phyloP scores from a whole-genome alignment of 345 rosid species.

The Theobroma cacao region DNA sequence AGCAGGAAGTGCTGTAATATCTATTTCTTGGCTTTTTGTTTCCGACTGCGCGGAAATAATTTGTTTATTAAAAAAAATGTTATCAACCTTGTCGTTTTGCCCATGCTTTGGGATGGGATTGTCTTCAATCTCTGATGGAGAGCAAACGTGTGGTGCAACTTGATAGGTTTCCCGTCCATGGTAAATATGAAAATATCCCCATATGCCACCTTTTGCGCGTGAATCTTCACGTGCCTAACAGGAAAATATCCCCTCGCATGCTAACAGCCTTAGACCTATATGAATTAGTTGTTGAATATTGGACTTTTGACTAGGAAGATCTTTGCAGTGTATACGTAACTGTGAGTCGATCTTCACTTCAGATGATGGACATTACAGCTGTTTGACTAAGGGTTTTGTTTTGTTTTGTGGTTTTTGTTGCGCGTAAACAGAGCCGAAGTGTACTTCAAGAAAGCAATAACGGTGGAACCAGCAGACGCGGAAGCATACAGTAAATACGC shows the following conservation, averaged over 20 bases:
- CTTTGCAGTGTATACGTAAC: background rate
- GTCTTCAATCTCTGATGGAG: background rate
- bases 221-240: slow-evolving; percentile 9
- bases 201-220: slow-evolving; percentile 20
- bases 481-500: slow-evolving; percentile 87
- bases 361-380: background rate
- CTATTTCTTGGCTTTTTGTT: background rate
- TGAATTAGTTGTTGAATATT: background rate
- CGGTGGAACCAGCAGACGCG: slow-evolving; percentile 63
- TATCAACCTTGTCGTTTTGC: slow-evolving; percentile 1
- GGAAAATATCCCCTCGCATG: background rate
- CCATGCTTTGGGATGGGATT: background rate
- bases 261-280: background rate
- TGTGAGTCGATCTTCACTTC: background rate
- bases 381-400: background rate
- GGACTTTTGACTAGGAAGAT: background rate
- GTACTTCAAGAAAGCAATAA: slow-evolving; percentile 67
- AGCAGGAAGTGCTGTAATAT: background rate
- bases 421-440: slow-evolving; percentile 67
- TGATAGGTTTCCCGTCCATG: background rate
- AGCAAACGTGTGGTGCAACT: slow-evolving; percentile 25
- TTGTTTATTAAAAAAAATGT: background rate
- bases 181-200: background rate
- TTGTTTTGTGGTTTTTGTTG: background rate
- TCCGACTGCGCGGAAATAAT: background rate